Base-by-base conservation (phyloP, 176 grass and related monocot genomes). In the Stipa capillata region DNA sequence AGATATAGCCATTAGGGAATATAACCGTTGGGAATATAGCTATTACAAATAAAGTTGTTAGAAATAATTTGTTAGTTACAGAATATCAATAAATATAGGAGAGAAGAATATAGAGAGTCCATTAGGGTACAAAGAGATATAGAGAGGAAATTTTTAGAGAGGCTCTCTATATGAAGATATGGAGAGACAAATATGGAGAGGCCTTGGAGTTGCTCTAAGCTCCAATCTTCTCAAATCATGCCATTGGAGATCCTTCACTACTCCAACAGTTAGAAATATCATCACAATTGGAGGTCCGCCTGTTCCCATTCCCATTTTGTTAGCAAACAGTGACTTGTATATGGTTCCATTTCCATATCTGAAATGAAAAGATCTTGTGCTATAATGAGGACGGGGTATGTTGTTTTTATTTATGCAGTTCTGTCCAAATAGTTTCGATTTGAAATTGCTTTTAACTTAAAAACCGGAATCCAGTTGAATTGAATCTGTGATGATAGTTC, bases 281-380 rank as follows among this genome's bases (percentile, higher is more conserved):
- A 0, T 43, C 28, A 69, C 69, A 75, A n/a, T n/a, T n/a, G 62
- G 77, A 85, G 82, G 82, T 85, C 81, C 1, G 59, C 49, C 24
- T 76, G 61, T 80, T 75, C 29, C 33, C 16, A 58, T 83, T 83
- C 5, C 59, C 61, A 53, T 89, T 80, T 89, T 83, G 7, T 89
- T 89, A 76, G 86, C 60, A 61, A 51, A 34, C 67, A 24, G 27
- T 59, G 41, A 69, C 43, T 76, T 76, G 87, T 76, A 84, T 80
- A 80, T 76, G 69, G 45, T 54, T 80, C 21, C 42, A 29, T 61
- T 54, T 76, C 54, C 59, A 44, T 69, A 2, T 68, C 41, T 81
- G 62, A 69, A 80, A 80, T 69, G 69, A 54, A 51, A 77, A 12
- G 32, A 51, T 63, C 55, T 82, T 29, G 21, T 74, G 57, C 15